Base-by-base conservation (phyloP, 2,329 filamentous ascomycete species). In the Ceratocystis smalleyi region DNA sequence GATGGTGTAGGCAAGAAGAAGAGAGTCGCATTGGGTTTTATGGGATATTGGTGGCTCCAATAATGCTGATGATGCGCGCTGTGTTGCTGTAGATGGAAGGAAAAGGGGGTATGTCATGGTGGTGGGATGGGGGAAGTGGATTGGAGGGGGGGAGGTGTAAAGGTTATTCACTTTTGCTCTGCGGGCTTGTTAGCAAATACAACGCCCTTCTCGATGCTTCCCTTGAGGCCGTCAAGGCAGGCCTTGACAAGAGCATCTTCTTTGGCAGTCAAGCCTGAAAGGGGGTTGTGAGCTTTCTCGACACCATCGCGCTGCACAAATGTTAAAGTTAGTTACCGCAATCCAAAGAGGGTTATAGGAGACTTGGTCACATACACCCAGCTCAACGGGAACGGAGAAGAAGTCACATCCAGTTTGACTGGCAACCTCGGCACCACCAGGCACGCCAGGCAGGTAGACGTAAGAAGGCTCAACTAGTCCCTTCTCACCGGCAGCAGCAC, bases 361-460 rank as follows among this genome's bases (percentile, higher is more conserved):
- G 35, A 15, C 10, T 40, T 40, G 35, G 12, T 15, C 35, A 40
- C 89, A 79, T 87, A 95, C 91, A 73, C 94, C 94, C 70, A 99
- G 90, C 79, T 96, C 89, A 70, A 97, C 84, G 67, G 91, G 92
- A 64, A 95, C 90, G 66, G 94, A 96, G 84, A 99, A 99, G 82
- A 89, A 99, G 65, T 99, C 91, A 68, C 83, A 77, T 70, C 91
- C 91, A 67, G 87, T 90, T 72, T 86, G 83, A 81, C 95, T 90
- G 68, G 82, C 82, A 71, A 99, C 87, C 69, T 83, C 89, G 63
- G 92, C 88, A 72, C 94, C 94, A 68, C 92, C 94, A 64, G 87
- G 78, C 61, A 99, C 83, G 76, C 92, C 92, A 61, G 89, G 86
- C 43, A 97, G 88, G 81, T 96, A 96, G 78, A 99, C 86, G 77